phyloP scores from a whole-genome alignment of 2,329 filamentous ascomycete genomes.

The Calonectria pseudoturangicola region DNA sequence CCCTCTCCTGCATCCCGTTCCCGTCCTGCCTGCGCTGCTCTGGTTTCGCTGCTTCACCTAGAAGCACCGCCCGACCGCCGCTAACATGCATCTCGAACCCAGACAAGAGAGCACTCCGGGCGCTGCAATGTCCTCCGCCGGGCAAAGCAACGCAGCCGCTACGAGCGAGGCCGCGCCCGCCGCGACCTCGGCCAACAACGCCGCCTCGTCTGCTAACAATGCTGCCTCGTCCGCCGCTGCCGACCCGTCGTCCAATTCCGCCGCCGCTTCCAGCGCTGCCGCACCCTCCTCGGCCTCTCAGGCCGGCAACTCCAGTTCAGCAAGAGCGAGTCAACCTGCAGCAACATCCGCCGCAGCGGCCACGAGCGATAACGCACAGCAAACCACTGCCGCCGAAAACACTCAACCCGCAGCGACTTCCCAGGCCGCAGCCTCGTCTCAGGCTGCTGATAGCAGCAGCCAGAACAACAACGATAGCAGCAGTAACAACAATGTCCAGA shows the following conservation, averaged over 20 bases:
- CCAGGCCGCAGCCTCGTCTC: not conserved
- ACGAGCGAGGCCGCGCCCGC: conserved; percentile 43
- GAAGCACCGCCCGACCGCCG: conserved; percentile 49
- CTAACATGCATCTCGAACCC: conserved; percentile 60
- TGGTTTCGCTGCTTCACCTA: conserved; percentile 35
- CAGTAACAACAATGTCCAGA: conserved; percentile 32
- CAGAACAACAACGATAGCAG: conserved; percentile 33
- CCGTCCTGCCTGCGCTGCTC: conserved; percentile 2
- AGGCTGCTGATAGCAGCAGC: conserved; percentile 38
- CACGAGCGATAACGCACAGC: not conserved
- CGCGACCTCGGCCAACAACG: not conserved
- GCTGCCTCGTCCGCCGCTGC: conserved; percentile 35
- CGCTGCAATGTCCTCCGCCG: conserved; percentile 60
- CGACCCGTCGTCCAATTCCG: conserved; percentile 24
- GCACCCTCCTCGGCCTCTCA: conserved; percentile 31
- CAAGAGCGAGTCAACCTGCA: not conserved
- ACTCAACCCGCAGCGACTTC: not conserved
- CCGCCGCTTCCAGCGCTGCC: conserved; percentile 32
- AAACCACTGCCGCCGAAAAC: conserved; percentile 16
- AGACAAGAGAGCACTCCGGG: conserved; percentile 55
- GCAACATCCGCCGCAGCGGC: conserved; percentile 11
- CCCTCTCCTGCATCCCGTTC: conserved; percentile 12
- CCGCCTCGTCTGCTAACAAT: not conserved
- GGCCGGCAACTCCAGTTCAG: conserved; percentile 13
- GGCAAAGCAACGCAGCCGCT: conserved; percentile 45